A percentile compares a stretch with the other conserved stretches of the same genome.
Evolutionary conservation across 1,284 basidiomycete genomes (phyloP).

Genomic region (Phlebopus sp.): DNA sequence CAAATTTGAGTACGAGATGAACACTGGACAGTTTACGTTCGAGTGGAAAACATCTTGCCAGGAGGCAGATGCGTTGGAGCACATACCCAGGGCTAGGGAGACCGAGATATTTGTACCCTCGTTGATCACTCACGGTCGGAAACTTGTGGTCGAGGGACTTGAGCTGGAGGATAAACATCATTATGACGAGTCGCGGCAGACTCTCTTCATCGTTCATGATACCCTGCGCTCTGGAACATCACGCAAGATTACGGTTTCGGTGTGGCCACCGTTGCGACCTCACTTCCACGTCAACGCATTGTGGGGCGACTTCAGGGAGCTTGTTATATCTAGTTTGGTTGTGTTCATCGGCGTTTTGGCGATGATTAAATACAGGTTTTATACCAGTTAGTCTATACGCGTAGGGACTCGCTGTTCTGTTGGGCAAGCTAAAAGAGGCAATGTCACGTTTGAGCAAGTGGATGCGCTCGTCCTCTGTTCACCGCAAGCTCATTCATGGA

Average conservation of each 20-base stretch:
- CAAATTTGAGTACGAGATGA: slow-evolving; percentile 69
- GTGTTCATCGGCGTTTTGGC: slow-evolving; percentile 36
- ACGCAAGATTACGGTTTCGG: slow-evolving; percentile 50
- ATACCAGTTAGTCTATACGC: slow-evolving; percentile 20
- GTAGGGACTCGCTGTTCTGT: too few species aligned
- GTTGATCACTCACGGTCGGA: slow-evolving; percentile 52
- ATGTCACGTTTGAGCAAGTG: neutral
- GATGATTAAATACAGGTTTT: slow-evolving; percentile 29
- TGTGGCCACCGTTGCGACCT: slow-evolving; percentile 52
- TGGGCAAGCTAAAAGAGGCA: neutral
- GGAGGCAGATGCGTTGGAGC: slow-evolving; percentile 38
- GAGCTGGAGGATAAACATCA: slow-evolving; percentile 42
- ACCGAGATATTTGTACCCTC: slow-evolving; percentile 83
- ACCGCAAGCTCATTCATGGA: too few species aligned
- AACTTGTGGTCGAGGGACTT: slow-evolving; percentile 57
- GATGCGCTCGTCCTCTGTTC: neutral
- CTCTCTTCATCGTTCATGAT: slow-evolving; percentile 57
- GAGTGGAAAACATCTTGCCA: slow-evolving; percentile 51
- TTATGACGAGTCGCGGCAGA: slow-evolving; percentile 63
- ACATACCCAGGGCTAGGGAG: slow-evolving; percentile 47
- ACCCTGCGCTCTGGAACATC: slow-evolving; percentile 42
- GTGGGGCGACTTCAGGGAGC: slow-evolving; percentile 58
- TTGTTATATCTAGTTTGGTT: slow-evolving; percentile 34
- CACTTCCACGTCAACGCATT: slow-evolving; percentile 58
- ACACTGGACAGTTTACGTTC: slow-evolving; percentile 58